Base-by-base conservation (phyloP, 2,329 filamentous ascomycete genomes). In the Karstenula rhodostoma region DNA sequence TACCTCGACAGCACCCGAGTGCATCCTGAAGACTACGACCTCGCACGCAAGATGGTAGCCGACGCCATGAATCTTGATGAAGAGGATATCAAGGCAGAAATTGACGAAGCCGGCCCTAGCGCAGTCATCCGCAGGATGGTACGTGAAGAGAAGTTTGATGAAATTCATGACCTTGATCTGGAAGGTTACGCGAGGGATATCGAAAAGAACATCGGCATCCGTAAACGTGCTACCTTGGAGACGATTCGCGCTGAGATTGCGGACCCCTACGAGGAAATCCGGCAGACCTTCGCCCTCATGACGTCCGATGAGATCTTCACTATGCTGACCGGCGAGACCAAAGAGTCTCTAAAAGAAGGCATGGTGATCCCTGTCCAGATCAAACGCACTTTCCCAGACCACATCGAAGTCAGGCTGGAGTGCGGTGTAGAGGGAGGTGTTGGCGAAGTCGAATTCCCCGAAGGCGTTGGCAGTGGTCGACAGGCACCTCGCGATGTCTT, bases 131-230 rank as follows among this genome's bases (percentile, higher is more conserved):
- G 94, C 64, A 96, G 94, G 78, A 87, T 99, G n/a, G 92, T 99
- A 77, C 92, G 93, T 73, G 93, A 98, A 58, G 92, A 97, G 50
- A 91, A 93, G 66, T 92, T 96, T 70, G 94, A 98, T 71, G 92
- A 94, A 73, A 93, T 99, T 74, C 97, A 98, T 72, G 95, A 99
- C 73, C 85, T 99, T 47, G 93, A 97, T 62, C 84, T 99, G 4
- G 95, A 99, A 78, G 93, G 98, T 77, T 99, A 99, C 72, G 95
- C 95, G 0, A 93, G 97, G 72, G 94, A 99, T 81, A 84, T 99
- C 65, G 91, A 97, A 81, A 90, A 87, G 67, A 96, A 97, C 70
- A 94, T 97, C 75, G 93, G 93, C 70, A 94, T 97, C 77, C 89
- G 91, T 67, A 99, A 99, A 83, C 92, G 95, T 59, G 94, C 94